Base-by-base conservation (phyloP, 257 asterid species). In the Gentiana macrophylla region DNA sequence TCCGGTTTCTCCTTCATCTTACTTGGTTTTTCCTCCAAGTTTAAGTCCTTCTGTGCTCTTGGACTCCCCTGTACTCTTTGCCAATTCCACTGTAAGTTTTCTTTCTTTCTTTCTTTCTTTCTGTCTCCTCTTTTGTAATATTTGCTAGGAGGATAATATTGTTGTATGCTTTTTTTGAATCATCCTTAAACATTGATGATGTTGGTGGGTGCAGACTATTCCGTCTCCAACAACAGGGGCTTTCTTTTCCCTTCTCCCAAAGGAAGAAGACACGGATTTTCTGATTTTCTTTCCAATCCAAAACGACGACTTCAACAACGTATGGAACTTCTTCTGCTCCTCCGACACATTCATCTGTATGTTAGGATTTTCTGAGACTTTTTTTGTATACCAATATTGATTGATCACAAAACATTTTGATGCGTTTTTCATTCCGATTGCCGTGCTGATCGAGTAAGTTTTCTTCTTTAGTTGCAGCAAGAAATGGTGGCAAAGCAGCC, bases 181-280 rank as follows among this genome's bases (percentile, higher is more conserved):
- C 47, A 45, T 45, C 13, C 41, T 38, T n/a, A 45, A 12, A 24
- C 3, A 5, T 43, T 43, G 45, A 1, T 59, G 12, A 54, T 13
- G 35, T 57, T 1, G 10, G 37, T 8, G 3, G 50, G 12, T 71
- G 77, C 97, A 90, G 97, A 53, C 80, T 66, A 70, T 90, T 70
- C 86, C 90, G 38, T 90, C 97, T 61, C 96, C 97, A 36, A 90
- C 97, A 0, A 90, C 97, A 2, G 97, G 94, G 60, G 64, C 63
- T 50, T 90, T 80, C 54, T 59, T 78, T 15, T 72, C 68, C 37
- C 62, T 70, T 59, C 54, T 33, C 2, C 34, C 72, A 4, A 74
- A 74, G 64, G 83, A 66, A 44, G 86, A 74, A 52, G 81, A 67
- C 6, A 63, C 62, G 5, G 74, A 60, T 67, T 6, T 60, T 53